Evolutionary conservation across 306 rosid genomes (phyloP).

Genomic region (Trifolium subterraneum): DNA sequence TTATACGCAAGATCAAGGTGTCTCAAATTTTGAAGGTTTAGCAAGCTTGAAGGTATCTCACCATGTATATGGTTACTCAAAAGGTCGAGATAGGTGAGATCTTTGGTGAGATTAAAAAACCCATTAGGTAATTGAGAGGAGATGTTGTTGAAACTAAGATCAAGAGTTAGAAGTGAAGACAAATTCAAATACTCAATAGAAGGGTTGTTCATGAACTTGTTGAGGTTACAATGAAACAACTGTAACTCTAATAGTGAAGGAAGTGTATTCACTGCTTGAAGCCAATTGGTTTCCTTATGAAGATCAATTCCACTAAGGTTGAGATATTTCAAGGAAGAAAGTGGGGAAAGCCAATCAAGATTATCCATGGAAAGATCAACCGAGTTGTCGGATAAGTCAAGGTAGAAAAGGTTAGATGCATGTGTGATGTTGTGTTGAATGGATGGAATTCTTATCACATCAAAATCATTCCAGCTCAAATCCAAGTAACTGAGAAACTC

Average conservation of each 20-base stretch:
- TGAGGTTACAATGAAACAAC: neutral
- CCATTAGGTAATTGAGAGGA: neutral
- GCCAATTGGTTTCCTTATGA: conserved; percentile 12
- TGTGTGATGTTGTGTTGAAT: too few relatives aligned
- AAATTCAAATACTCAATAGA: neutral
- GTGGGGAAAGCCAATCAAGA: conserved; percentile 1
- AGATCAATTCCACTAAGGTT: neutral
- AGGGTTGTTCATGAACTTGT: neutral
- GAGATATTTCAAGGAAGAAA: conserved; percentile 26
- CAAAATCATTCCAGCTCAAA: too few relatives aligned
- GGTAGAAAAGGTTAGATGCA: too few relatives aligned
- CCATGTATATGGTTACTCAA: rapidly evolving
- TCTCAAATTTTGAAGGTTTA: neutral
- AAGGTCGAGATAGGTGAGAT: neutral
- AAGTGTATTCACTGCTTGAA: neutral
- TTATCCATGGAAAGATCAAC: neutral
- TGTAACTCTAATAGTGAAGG: conserved; percentile 15
- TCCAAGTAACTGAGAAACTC: too few relatives aligned
- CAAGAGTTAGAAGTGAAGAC: conserved; percentile 13
- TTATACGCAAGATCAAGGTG: neutral
- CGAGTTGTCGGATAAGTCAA: too few relatives aligned
- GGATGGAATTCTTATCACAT: too few relatives aligned
- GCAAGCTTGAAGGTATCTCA: neutral
- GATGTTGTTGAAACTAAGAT: neutral
- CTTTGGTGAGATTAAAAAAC: conserved; percentile 19